Evolutionary conservation across 129 eudicot genomes (phyloP).

Genomic region (Scalesia atractyloides): DNA sequence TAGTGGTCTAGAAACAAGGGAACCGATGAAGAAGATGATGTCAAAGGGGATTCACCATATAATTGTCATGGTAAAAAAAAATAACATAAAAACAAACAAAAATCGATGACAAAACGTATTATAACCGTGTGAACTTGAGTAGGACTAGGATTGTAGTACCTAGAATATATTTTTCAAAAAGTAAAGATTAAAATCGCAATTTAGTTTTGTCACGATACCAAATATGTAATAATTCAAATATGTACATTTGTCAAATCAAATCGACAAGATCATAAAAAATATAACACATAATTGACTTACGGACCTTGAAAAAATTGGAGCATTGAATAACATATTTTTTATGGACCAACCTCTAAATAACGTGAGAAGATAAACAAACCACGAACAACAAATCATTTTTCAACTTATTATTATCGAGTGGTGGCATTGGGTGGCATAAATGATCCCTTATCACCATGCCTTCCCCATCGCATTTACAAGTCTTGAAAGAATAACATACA

Average conservation of each 20-base stretch:
- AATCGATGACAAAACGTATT: too few species aligned
- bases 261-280: neutral
- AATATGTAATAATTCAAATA: neutral
- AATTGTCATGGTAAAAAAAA: too few species aligned
- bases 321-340: slow-evolving; percentile 12
- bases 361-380: slow-evolving; percentile 29
- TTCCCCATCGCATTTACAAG: slow-evolving; percentile 14
- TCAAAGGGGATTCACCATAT: too few species aligned
- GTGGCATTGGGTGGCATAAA: slow-evolving; percentile 25
- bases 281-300: neutral
- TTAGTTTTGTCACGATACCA: neutral
- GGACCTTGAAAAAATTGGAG: neutral
- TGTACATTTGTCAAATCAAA: slow-evolving; percentile 2
- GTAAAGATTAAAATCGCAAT: neutral
- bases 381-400: slow-evolving; percentile 21
- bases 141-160: neutral
- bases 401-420: neutral
- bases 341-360: neutral
- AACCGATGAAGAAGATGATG: too few species aligned
- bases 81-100: too few species aligned
- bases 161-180: too few species aligned
- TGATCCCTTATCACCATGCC: slow-evolving; percentile 12
- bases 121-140: neutral
- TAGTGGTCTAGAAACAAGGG: too few species aligned
- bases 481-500: slow-evolving; percentile 3